phyloP scores from a whole-genome alignment of 495 filamentous ascomycete genomes.

The Daldinia caldariorum region DNA sequence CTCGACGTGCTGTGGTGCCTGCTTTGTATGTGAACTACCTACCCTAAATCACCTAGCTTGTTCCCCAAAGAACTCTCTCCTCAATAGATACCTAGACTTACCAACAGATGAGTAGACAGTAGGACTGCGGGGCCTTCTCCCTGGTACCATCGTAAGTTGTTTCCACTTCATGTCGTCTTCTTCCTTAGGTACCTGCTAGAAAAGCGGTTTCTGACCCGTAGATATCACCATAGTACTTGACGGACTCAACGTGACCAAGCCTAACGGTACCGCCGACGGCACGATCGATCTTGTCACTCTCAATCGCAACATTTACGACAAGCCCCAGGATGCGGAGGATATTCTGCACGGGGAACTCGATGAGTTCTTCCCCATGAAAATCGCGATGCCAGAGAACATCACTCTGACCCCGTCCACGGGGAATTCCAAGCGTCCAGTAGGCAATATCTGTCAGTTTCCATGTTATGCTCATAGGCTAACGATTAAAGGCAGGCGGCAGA shows the following conservation, averaged over 20 bases:
- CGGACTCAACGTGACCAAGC: not conserved
- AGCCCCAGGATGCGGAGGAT: not conserved
- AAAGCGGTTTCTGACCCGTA: not conserved
- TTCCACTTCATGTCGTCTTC: not conserved
- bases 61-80: not conserved
- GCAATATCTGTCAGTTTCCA: not conserved
- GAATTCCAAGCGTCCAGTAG: not conserved
- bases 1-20: slow-evolving; percentile 8
- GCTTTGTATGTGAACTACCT: slow-evolving; percentile 2
- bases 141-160: slow-evolving; percentile 15
- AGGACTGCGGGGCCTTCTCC: slow-evolving; percentile 5
- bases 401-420: not conserved
- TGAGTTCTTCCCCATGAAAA: not conserved
- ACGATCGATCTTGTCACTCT: not conserved
- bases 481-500: not conserved
- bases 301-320: not conserved
- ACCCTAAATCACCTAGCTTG: not conserved
- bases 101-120: not conserved
- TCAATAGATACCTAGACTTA: not conserved
- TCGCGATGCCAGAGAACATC: not conserved
- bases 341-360: not conserved
- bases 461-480: not conserved
- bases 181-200: too few relatives aligned
- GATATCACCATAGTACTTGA: not conserved
- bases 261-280: not conserved